Evolutionary conservation across 2,329 filamentous ascomycete species (phyloP), one percentile per base, ranked within the genome.

Genomic region (Fusarium chaquense): DNA sequence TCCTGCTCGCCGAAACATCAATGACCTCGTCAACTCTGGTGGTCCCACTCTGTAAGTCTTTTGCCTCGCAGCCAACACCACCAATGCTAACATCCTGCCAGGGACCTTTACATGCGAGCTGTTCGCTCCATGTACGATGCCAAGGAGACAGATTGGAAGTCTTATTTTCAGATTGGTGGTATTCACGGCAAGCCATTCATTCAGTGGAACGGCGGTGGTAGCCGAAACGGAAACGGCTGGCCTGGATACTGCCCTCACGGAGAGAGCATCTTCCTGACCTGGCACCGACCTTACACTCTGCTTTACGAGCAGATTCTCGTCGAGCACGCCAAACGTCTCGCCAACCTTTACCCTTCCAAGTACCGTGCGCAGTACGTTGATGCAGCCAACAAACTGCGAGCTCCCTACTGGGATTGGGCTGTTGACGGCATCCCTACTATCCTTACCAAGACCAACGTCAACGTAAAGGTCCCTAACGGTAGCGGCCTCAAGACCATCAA

Each of bases 281-380:
- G 86, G 87, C 87, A 90, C 74, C 84, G 86, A 8, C 83, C 86
- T 5, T 89, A 85, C 62, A 72, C 87, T 43, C 78, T 83, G 10
- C 78, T 89, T 8, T 88, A 81, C 58, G 87, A 89, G 85, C 87
- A 89, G 84, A 73, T 80, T 16, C 78, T 89, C 7, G 83, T 84
- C 28, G 70, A 76, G 3, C 78, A 85, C 41, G 83, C 84, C 41
- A 80, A 81, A 69, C 73, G 72, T 5, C 82, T 88, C 22, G 86
- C 86, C 20, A 71, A 70, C 15, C 73, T 77, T 36, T 87, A 87
- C 68, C 79, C 78, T 16, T 69, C 58, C 62, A 72, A 33, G 63
- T 79, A 69, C 67, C 78, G 67, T 61, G 70, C 43, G 58, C 67
- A 62, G 24, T 87, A 87, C 68, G 68, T 75, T 24, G 70, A 78